Conservation (phyloP, 2,329 filamentous ascomycete genomes). For the Helminthosporium solani region DNA sequence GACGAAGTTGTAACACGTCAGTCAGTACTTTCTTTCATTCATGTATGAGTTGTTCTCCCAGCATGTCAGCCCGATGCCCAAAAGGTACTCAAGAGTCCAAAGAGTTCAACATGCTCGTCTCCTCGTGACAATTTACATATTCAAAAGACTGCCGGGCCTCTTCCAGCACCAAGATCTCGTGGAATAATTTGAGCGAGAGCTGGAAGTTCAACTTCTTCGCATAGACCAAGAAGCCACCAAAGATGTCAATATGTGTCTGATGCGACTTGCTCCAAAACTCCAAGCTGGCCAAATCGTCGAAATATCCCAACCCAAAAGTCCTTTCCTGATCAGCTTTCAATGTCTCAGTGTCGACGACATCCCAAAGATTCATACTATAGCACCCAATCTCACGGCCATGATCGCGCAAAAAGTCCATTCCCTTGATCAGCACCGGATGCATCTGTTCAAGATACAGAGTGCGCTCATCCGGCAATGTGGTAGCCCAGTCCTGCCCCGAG, state of each 20-base stretch:
- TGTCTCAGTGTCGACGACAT: constrained; percentile 36
- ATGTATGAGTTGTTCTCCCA: too few species aligned
- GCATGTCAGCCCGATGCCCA: too few species aligned
- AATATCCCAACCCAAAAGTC: constrained; percentile 48
- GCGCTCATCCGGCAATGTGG: constrained; percentile 44
- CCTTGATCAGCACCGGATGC: constrained; percentile 47
- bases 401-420: constrained; percentile 50
- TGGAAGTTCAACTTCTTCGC: constrained; percentile 41
- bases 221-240: constrained; percentile 45
- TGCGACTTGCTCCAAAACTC: constrained; percentile 46
- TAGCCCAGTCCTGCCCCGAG: constrained; percentile 51
- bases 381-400: constrained; percentile 48
- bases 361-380: constrained; percentile 48
- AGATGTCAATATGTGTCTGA: constrained; percentile 46
- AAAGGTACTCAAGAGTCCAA: background rate
- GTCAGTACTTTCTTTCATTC: too few species aligned
- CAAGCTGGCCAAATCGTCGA: constrained; percentile 44
- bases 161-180: constrained; percentile 46
- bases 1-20: too few species aligned
- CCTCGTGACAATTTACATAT: constrained; percentile 45
- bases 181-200: constrained; percentile 43
- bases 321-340: constrained; percentile 26
- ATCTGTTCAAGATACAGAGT: constrained; percentile 49
- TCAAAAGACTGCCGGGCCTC: constrained; percentile 47
- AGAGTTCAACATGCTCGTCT: constrained; percentile 36